These are phyloP conservation scores for Cicer yamashitae DNA, from an alignment of 306 rosid genomes.

Conservation along the genomic window DNA sequence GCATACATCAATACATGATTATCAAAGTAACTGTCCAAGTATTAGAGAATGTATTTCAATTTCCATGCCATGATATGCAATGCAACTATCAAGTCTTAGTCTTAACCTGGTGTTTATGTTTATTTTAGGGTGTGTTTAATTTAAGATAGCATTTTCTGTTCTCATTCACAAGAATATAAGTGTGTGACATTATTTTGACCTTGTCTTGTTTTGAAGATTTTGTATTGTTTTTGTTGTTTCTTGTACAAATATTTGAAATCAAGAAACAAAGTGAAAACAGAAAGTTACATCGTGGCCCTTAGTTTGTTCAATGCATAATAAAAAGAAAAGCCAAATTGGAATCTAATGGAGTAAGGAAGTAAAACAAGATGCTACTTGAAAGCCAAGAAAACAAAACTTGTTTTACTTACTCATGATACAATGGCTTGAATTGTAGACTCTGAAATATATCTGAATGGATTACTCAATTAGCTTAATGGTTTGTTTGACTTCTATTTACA, in stretches of 20 bases:
- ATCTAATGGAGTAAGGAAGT: slow-evolving; percentile 1
- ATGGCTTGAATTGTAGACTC: slow-evolving; percentile 9
- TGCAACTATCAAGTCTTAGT: slow-evolving; percentile 3
- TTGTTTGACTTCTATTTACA: neutral
- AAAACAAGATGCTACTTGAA: neutral
- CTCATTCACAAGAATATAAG: neutral
- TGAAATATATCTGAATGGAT: slow-evolving; percentile 6
- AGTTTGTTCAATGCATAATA: slow-evolving; percentile 1
- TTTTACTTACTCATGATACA: neutral
- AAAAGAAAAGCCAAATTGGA: neutral
- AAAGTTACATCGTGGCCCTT: neutral
- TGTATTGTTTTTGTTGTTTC: neutral
- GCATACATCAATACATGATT: slow-evolving; percentile 43
- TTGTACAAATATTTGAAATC: neutral
- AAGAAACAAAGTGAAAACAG: neutral
- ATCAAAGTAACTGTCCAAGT: neutral
- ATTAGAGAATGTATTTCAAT: too few relatives aligned
- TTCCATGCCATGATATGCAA: slow-evolving; percentile 14
- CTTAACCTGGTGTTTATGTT: neutral
- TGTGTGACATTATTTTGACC: neutral
- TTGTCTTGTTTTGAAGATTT: neutral
- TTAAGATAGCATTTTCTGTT: neutral
- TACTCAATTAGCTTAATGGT: neutral
- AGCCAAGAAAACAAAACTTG: neutral
- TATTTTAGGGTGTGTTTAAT: neutral